Base-by-base conservation (phyloP, 176 grass and related monocot species). In the Oryza glumipatula region DNA sequence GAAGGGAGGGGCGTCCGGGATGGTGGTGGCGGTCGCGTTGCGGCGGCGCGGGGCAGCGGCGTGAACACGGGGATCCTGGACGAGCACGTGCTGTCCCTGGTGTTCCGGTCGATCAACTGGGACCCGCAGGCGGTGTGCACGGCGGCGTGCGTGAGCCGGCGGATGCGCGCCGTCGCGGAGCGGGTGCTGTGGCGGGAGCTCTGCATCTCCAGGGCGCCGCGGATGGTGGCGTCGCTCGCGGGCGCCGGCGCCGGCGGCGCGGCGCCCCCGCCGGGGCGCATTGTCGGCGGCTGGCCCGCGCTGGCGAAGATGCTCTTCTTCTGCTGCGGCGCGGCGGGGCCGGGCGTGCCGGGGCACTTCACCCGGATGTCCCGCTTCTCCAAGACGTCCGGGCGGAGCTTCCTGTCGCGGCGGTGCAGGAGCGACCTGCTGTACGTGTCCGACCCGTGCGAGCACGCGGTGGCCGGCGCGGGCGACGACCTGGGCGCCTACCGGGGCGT, bases 141-240 rank as follows among this genome's bases (percentile, higher is more conserved):
- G 10, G 79, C 72, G 3, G 49, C 85, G 0, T 79, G 90, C 76
- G 89, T 92, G 49, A 94, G 88, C 83, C 49, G 90, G 0, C 81
- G 95, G 0, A 91, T 95, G 12, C 93, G 91, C 28, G 96, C 91
- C 38, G 96, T 98, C 1, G 88, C 95, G 0, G 85, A 93, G 85
- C 92, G 95, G 14, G 86, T 98, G 70, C 91, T 98, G 68, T 98
- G 91, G 88, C 90, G 89, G n/a, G 89, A 93, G 79, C 83, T 98
- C 75, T 98, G 95, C 91, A 45, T 90, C 68, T 91, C 91, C 46
- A 91, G 91, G 1, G 91, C 93, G 2, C 93, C 91, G 44, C 82
- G 89, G 30, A 92, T 98, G 82, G 91, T 95, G 47, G 68, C 89
- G 1, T 45, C 82, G 3, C 89, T 94, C 60, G 78, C 85, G 6